A percentile compares a stretch with the other conserved stretches of the same genome.
Evolutionary conservation across 2,329 filamentous ascomycete species (phyloP).

Genomic region (Cladosporium austrohemisphaericum): DNA sequence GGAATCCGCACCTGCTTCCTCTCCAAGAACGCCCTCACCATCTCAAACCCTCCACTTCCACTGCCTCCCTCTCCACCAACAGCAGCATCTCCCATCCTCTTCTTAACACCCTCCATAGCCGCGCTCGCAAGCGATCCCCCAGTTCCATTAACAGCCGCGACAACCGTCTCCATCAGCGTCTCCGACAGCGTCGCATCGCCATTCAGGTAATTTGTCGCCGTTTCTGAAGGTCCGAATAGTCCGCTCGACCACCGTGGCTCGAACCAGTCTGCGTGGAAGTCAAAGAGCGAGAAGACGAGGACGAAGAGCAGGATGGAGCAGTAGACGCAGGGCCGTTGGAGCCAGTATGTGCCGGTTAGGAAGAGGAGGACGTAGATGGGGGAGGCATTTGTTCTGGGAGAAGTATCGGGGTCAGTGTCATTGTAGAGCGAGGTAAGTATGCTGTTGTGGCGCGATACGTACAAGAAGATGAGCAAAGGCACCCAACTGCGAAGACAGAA

Average conservation of each 20-base stretch:
- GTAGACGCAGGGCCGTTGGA: conserved; percentile 96
- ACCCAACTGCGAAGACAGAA: conserved; percentile 63
- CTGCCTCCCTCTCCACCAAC: conserved; percentile 55
- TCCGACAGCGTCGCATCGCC: conserved; percentile 32
- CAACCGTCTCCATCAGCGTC: conserved; percentile 64
- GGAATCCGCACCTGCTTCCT: conserved; percentile 85
- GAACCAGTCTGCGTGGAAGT: conserved; percentile 90
- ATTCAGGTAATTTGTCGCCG: conserved; percentile 31
- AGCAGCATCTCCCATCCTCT: conserved; percentile 44
- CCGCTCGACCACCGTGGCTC: conserved; percentile 57
- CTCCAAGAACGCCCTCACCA: conserved; percentile 77
- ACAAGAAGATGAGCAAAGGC: conserved; percentile 52
- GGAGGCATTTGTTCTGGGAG: conserved; percentile 43
- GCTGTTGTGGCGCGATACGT: conserved; percentile 22
- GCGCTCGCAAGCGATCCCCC: conserved; percentile 63
- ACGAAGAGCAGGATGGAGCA: conserved; percentile 94
- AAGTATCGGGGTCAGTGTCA: conserved; percentile 1
- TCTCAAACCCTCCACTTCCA: conserved; percentile 82
- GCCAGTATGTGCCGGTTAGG: conserved; percentile 86
- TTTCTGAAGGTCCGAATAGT: conserved; percentile 32
- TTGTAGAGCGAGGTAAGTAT: not conserved
- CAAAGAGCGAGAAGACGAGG: conserved; percentile 93
- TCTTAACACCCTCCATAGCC: conserved; percentile 59
- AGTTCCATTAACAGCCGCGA: conserved; percentile 62
- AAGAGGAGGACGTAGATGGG: conserved; percentile 50